Percentiles rank a stretch among this genome's conserved stretches.
Evolutionary conservation across 371 early-diverging fungal species (phyloP).

Genomic region (Lichtheimia ornata): DNA sequence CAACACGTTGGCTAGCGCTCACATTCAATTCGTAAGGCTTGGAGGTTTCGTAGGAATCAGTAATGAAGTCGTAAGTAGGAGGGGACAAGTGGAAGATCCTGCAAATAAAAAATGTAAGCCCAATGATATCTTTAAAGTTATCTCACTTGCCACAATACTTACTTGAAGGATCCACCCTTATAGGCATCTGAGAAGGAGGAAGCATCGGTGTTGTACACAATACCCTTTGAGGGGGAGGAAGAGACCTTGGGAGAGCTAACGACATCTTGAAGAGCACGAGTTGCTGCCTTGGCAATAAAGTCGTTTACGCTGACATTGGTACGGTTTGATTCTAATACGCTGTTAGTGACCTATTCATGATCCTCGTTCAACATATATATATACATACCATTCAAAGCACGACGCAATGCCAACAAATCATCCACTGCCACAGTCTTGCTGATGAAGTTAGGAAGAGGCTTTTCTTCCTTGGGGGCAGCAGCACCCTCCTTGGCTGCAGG

Average conservation of each 20-base stretch:
- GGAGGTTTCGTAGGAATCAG: conserved; percentile 35
- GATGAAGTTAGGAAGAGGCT: conserved; percentile 52
- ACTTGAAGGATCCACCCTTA: conserved; percentile 44
- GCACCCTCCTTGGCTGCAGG: conserved; percentile 21
- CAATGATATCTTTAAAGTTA: not conserved
- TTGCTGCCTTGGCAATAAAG: conserved; percentile 84
- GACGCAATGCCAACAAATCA: conserved; percentile 66
- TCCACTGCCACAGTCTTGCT: conserved; percentile 70
- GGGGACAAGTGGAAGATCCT: conserved; percentile 48
- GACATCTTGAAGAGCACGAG: conserved; percentile 75
- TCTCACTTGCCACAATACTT: conserved; percentile 9
- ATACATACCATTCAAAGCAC: conserved; percentile 64
- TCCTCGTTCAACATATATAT: not conserved
- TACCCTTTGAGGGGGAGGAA: conserved; percentile 40
- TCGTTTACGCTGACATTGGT: conserved; percentile 82
- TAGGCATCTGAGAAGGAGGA: conserved; percentile 26
- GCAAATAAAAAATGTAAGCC: not conserved
- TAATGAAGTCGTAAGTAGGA: conserved; percentile 49
- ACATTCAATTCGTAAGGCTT: conserved; percentile 44
- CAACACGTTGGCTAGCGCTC: conserved; percentile 17
- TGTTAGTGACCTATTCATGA: not conserved
- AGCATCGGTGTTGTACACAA: conserved; percentile 19
- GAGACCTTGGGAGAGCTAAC: conserved; percentile 50
- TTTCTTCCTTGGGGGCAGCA: conserved; percentile 21
- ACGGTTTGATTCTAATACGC: conserved; percentile 45